Evolutionary conservation across 345 rosid genomes (phyloP), one percentile per base, ranked within the genome.

Genomic region (Raphanus sativus): DNA sequence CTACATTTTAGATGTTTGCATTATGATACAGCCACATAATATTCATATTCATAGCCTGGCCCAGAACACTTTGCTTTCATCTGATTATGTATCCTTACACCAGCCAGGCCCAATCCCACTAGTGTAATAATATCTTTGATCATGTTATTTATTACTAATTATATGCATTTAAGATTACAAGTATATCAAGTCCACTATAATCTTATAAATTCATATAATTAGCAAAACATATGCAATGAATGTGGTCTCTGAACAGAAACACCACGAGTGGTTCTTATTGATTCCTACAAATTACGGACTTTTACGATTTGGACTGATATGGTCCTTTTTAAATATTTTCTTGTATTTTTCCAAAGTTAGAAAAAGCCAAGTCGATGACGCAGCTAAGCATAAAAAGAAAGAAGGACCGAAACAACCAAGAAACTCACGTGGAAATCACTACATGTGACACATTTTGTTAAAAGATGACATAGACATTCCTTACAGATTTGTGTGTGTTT

Each of bases 371-470:
- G 3, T 71, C 64, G 30, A 65, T 56, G 62, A 77, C 81, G 81
- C 67, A 77, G 3, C 72, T 10, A 29, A 12, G 48, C 54, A 65
- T 40, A 56, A 42, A 24, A 58, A 67, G 15, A 28, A 28, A 25
- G 54, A 38, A 40, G 16, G 62, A 71, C 48, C 58, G 60, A 55
- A 77, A 77, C 67, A 32, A 13, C 67, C 61, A 77, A 65, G 62
- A 56, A 71, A 42, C 62, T 65, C 71, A 42, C 71, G 66, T 65
- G 72, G 72, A 65, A 34, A 26, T 32, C 81, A 77, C 81, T 10
- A 40, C 62, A 13, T 42, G 34, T 13, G 26, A 38, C 65, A 70
- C 73, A 25, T 50, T 2, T 13, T 62, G 11, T 33, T 48, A 32
- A 48, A 50, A 61, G 40, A 33, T 52, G 64, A 76, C 75, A 69